Conservation (phyloP, 495 filamentous ascomycete genomes). For the Penicillium flavigenum region DNA sequence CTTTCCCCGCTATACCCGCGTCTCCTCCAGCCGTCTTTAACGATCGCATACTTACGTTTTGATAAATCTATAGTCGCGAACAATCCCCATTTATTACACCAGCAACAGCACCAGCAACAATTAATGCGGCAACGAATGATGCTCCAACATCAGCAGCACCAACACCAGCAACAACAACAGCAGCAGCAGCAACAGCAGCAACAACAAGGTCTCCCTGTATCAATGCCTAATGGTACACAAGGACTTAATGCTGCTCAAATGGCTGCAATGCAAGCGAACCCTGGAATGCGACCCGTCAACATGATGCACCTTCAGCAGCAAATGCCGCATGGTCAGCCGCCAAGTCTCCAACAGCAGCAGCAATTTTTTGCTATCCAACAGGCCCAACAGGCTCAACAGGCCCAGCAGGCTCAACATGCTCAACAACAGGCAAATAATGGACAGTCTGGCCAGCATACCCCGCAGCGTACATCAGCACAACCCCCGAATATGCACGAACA, state of each 20-base stretch:
- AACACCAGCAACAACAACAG: slow-evolving; percentile 40
- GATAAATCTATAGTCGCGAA: slow-evolving; percentile 42
- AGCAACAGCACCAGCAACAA: slow-evolving; percentile 44
- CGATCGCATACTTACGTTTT: slow-evolving; percentile 18
- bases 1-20: neutral
- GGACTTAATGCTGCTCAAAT: slow-evolving; percentile 56
- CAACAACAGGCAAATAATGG: slow-evolving; percentile 41
- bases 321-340: slow-evolving; percentile 54
- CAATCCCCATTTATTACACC: slow-evolving; percentile 53
- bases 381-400: slow-evolving; percentile 35
- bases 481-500: slow-evolving; percentile 50
- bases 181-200: slow-evolving; percentile 48
- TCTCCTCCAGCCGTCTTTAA: slow-evolving; percentile 12
- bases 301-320: slow-evolving; percentile 50
- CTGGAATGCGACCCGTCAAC: slow-evolving; percentile 46
- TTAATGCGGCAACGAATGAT: slow-evolving; percentile 38
- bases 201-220: slow-evolving; percentile 49
- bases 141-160: slow-evolving; percentile 42
- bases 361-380: slow-evolving; percentile 48
- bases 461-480: slow-evolving; percentile 47
- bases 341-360: slow-evolving; percentile 50
- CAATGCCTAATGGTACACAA: slow-evolving; percentile 60
- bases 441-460: slow-evolving; percentile 47
- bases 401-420: slow-evolving; percentile 40
- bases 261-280: slow-evolving; percentile 53